These are phyloP conservation scores for Eragrostis nindensis DNA, from an alignment of 176 grass and related monocot species.

Conservation along the genomic window DNA sequence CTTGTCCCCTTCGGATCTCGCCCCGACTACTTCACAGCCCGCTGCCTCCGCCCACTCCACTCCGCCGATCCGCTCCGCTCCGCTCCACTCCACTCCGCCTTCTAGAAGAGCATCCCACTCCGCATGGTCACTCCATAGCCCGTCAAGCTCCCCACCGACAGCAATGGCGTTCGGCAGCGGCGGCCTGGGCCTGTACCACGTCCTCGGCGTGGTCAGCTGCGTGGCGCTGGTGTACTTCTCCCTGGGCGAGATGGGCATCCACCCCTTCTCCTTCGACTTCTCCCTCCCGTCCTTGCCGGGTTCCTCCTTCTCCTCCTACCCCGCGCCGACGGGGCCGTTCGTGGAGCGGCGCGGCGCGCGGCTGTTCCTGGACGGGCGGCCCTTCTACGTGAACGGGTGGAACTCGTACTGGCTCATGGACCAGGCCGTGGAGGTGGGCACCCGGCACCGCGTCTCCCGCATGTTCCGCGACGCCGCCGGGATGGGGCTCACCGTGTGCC, in stretches of 20 bases:
- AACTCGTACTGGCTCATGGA: slow-evolving; percentile 99
- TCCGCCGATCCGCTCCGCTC: slow-evolving; percentile 3
- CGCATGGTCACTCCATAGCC: slow-evolving; percentile 37
- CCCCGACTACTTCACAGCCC: slow-evolving; percentile 3
- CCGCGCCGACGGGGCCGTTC: slow-evolving; percentile 47
- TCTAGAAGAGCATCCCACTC: slow-evolving; percentile 37
- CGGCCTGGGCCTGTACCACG: slow-evolving; percentile 63
- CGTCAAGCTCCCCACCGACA: neutral
- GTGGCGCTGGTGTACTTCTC: slow-evolving; percentile 79
- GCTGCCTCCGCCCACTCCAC: slow-evolving; percentile 9
- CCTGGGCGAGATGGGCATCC: slow-evolving; percentile 60
- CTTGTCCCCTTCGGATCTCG: neutral
- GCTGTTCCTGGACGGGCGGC: slow-evolving; percentile 60
- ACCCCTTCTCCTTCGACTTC: neutral
- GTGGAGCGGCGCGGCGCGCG: slow-evolving; percentile 72
- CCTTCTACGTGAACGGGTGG: slow-evolving; percentile 94
- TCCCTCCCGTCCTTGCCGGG: slow-evolving; percentile 12
- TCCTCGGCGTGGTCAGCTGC: slow-evolving; percentile 69
- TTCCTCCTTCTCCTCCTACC: neutral
- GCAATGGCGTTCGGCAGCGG: slow-evolving; percentile 65
- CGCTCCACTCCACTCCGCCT: slow-evolving; percentile 30
- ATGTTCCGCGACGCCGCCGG: slow-evolving; percentile 57
- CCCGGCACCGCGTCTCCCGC: slow-evolving; percentile 55
- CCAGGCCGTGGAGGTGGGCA: slow-evolving; percentile 72
- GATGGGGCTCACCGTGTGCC: slow-evolving; percentile 97